Evolutionary conservation across 352 stramenopile species (phyloP), one percentile per base, ranked within the genome.

Genomic region (Nothophytophthora sp.): DNA sequence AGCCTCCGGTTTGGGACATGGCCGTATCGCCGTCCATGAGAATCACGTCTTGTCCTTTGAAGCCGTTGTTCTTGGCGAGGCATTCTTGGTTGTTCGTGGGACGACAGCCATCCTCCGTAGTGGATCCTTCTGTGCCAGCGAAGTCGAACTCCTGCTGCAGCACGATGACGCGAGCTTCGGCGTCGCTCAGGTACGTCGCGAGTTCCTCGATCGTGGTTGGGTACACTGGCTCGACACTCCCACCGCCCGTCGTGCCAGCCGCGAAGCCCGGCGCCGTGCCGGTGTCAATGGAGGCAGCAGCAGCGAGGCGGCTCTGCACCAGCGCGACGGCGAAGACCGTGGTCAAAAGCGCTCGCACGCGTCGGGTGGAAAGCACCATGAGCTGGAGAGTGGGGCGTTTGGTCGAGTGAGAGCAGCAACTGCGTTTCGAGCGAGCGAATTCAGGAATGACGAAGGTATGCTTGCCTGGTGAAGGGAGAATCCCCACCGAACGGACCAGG

Each of bases 71-170:
- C 51, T 76, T 75, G 36, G 57, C 63, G 28, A 80, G 42, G n/a
- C 73, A 85, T 16, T 63, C 40, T 8, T 59, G 55, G 10, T 60
- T 68, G 50, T 63, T 69, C 19, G 66, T 52, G 3, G 57, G 60
- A n/a, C 62, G 65, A 34, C 73, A 81, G 2, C 63, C 73, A 2
- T 47, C 50, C 48, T 81, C 70, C 8, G 67, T 80, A 19, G 57
- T 80, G 9, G 45, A 64, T 5, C 70, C 70, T 41, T 84, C 75
- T 0, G 67, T 61, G 12, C 58, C 63, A 18, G 60, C 47, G 45
- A 81, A 86, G 30, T 76, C 51, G 40, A 81, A 81, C 7, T 54
- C 38, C 41, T 81, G 62, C 33, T 68, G 74, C 6, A 86, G 55
- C 12, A 80, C 47, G 51, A 86, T 78, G 4, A 86, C 70, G 7